These are phyloP conservation scores for Aspergillus leporis DNA, from an alignment of 495 filamentous ascomycete genomes.

Conservation along the genomic window DNA sequence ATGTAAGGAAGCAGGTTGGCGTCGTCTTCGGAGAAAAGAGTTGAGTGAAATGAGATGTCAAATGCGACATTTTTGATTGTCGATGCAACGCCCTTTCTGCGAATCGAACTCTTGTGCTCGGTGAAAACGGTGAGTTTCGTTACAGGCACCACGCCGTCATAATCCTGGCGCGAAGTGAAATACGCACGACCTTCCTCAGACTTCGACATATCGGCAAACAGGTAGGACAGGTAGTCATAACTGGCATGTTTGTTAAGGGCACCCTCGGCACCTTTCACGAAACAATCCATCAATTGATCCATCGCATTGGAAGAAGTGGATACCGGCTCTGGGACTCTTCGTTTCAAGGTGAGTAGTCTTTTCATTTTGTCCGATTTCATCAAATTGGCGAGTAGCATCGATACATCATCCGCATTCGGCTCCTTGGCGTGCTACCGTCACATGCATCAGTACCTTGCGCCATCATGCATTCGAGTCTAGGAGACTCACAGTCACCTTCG, in stretches of 20 bases:
- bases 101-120: slow-evolving; percentile 74
- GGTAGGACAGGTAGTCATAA: slow-evolving; percentile 89
- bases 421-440: slow-evolving; percentile 55
- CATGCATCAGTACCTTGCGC: slow-evolving; percentile 11
- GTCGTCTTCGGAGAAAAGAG: slow-evolving; percentile 70
- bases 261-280: slow-evolving; percentile 84
- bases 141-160: slow-evolving; percentile 77
- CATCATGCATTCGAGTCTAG: neutral
- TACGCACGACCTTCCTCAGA: slow-evolving; percentile 70
- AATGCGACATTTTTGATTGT: slow-evolving; percentile 86
- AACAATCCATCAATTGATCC: slow-evolving; percentile 91
- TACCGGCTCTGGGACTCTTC: slow-evolving; percentile 57
- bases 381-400: slow-evolving; percentile 93
- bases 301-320: slow-evolving; percentile 71
- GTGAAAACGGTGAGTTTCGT: slow-evolving; percentile 92
- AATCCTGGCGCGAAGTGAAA: slow-evolving; percentile 69
- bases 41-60: slow-evolving; percentile 67
- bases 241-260: slow-evolving; percentile 81
- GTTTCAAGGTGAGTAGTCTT: slow-evolving; percentile 63
- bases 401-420: slow-evolving; percentile 76
- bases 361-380: slow-evolving; percentile 74
- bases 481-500: slow-evolving; percentile 71
- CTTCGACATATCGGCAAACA: slow-evolving; percentile 91
- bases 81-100: slow-evolving; percentile 86
- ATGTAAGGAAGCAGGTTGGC: slow-evolving; percentile 86